These are phyloP conservation scores for Hypoxylon fuscum DNA, from an alignment of 495 filamentous ascomycete genomes.

Conservation along the genomic window DNA sequence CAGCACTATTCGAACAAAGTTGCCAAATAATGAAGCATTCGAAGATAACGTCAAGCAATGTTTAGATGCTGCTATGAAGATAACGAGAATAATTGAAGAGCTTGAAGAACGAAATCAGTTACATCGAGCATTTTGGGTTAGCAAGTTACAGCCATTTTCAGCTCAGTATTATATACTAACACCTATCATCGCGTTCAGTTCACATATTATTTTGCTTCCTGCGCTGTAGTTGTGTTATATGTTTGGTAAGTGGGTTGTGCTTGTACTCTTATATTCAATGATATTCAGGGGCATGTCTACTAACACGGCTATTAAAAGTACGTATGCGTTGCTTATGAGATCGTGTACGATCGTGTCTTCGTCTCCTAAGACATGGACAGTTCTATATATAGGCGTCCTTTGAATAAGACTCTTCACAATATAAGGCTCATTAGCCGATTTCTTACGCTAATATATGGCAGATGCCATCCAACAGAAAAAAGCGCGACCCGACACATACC, in stretches of 20 bases:
- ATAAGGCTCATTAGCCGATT: too few species aligned
- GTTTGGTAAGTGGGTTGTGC: slow-evolving; percentile 42
- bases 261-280: slow-evolving; percentile 10
- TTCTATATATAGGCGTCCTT: too few species aligned
- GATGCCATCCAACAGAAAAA: slow-evolving; percentile 57
- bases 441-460: neutral
- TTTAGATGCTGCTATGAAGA: slow-evolving; percentile 37
- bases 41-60: slow-evolving; percentile 38
- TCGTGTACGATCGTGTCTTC: too few species aligned
- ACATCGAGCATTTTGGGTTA: slow-evolving; percentile 42
- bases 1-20: slow-evolving; percentile 21
- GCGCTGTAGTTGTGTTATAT: slow-evolving; percentile 63
- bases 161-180: neutral
- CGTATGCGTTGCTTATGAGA: too few species aligned
- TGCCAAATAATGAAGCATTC: slow-evolving; percentile 10
- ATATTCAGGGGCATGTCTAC: neutral
- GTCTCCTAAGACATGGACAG: too few species aligned
- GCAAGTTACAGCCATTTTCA: neutral
- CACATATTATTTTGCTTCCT: slow-evolving; percentile 64
- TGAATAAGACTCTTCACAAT: neutral
- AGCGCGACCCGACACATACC: slow-evolving; percentile 15
- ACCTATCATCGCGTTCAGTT: slow-evolving; percentile 53
- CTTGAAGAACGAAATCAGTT: slow-evolving; percentile 33
- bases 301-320: neutral
- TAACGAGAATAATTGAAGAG: slow-evolving; percentile 37